These are phyloP conservation scores for Cocos nucifera DNA, from an alignment of 176 grass and related monocot species.

Conservation along the genomic window DNA sequence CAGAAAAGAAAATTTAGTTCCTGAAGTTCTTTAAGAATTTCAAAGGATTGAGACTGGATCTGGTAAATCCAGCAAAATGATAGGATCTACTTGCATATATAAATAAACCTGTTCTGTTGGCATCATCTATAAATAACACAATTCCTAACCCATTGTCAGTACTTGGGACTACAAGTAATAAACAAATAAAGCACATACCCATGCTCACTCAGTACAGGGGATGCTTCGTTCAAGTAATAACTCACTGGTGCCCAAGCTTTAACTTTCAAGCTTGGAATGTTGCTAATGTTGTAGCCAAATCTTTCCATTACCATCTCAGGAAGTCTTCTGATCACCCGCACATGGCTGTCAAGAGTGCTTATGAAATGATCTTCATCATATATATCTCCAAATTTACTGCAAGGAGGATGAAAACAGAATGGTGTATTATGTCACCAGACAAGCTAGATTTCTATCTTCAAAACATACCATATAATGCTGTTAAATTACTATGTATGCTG, in stretches of 20 bases:
- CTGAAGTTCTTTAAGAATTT: too few species aligned
- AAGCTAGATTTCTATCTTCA: neutral
- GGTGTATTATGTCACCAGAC: too few species aligned
- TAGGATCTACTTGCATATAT: too few species aligned
- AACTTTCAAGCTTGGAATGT: constrained; percentile 13
- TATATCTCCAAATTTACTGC: constrained; percentile 12
- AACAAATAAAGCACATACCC: constrained; percentile 1
- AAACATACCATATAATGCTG: too few species aligned
- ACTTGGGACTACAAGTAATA: neutral
- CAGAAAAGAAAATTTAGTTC: too few species aligned
- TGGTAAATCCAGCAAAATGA: too few species aligned
- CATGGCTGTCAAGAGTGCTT: neutral
- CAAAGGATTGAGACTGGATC: too few species aligned
- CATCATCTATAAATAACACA: too few species aligned
- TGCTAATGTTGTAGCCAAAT: constrained; percentile 13
- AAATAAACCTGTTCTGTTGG: too few species aligned
- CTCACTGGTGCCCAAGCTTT: constrained; percentile 8
- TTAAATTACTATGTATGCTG: too few species aligned
- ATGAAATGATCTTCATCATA: constrained; percentile 20
- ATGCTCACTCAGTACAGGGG: constrained; percentile 3
- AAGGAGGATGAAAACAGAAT: neutral
- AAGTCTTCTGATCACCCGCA: constrained; percentile 1
- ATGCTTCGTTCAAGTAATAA: constrained; percentile 3
- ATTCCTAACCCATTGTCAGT: too few species aligned
- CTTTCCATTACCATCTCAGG: constrained; percentile 11